Evolutionary conservation across 2,329 filamentous ascomycete species (phyloP), one percentile per base, ranked within the genome.

Genomic region (Coniochaeta sp.): DNA sequence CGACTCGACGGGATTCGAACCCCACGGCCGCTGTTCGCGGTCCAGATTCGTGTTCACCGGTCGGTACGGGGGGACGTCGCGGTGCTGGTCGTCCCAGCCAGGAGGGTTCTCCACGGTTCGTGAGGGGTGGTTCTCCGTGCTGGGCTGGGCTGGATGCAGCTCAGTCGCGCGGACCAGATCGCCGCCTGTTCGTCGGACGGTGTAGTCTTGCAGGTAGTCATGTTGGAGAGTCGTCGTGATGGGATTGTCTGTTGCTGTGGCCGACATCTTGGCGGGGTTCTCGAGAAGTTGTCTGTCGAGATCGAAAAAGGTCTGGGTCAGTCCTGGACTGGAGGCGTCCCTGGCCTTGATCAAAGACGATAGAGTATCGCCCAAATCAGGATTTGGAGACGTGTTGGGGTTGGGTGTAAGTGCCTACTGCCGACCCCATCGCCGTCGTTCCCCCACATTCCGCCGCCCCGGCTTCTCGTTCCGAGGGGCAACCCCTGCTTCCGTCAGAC

Each of bases 121-220:
- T 57, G 54, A 22, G 17, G 42, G 42, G 24, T 3, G 17, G 50
- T 30, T 38, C 22, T 19, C 26, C 59, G 52, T 55, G 52, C 19
- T 30, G 32, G 52, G 52, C 22, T 7, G n/a, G n/a, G 52, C 52
- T 55, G 42, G 22, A 22, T 26, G 30, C n/a, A 4, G 26, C 22
- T 36, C 16, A 22, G 22, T 26, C 14, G 47, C 22, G 14, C 28
- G 47, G 22, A 26, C 42, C 5, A 14, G 19, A 10, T 26, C 19
- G 42, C 42, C 42, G 42, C 42, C 42, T 47, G 62, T 65, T 52
- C 69, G 62, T 6, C 62, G 65, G 58, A 72, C 65, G 19, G 68
- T 66, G 61, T 72, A 72, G 62, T 72, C 69, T 24, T 63, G 62
- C 12, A 71, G 64, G 42, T 65, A 47, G 14, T 64, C 62, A 38